These are phyloP conservation scores for Nannochloropsis salina DNA, from an alignment of 108 stramenopile genomes.

Conservation along the genomic window DNA sequence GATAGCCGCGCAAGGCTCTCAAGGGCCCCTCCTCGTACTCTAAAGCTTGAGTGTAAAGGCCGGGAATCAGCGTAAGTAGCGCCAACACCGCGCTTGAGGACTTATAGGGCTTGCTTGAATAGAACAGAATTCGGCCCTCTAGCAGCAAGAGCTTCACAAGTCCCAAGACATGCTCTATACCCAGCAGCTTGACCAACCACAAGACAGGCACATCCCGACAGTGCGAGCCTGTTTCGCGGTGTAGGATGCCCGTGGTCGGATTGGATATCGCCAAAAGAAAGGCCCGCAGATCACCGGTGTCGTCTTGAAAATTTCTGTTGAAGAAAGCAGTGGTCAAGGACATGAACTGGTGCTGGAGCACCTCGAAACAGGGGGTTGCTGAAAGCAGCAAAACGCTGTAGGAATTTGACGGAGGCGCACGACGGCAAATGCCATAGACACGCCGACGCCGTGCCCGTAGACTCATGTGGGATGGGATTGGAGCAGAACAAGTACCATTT, in stretches of 20 bases:
- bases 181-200: neutral
- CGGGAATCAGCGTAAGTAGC: constrained; percentile 34
- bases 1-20: constrained; percentile 33
- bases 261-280: neutral
- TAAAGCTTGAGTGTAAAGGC: constrained; percentile 26
- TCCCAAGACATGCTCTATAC: constrained; percentile 24
- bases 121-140: constrained; percentile 35
- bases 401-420: neutral
- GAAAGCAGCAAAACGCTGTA: neutral
- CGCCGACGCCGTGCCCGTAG: neutral
- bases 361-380: neutral
- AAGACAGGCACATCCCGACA: neutral
- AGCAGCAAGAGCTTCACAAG: constrained; percentile 27
- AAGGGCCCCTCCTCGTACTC: constrained; percentile 19
- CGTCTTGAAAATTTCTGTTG: neutral
- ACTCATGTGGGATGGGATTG: neutral
- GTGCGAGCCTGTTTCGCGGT: neutral
- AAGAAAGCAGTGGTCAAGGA: constrained; percentile 16
- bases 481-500: neutral
- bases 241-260: constrained; percentile 7
- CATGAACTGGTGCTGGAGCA: neutral
- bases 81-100: constrained; percentile 23
- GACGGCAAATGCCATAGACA: constrained; percentile 20
- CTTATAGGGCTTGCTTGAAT: constrained; percentile 20
- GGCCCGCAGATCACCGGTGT: neutral